These are phyloP conservation scores for Elasticomyces elasticus DNA, from an alignment of 495 filamentous ascomycete species.

Conservation along the genomic window DNA sequence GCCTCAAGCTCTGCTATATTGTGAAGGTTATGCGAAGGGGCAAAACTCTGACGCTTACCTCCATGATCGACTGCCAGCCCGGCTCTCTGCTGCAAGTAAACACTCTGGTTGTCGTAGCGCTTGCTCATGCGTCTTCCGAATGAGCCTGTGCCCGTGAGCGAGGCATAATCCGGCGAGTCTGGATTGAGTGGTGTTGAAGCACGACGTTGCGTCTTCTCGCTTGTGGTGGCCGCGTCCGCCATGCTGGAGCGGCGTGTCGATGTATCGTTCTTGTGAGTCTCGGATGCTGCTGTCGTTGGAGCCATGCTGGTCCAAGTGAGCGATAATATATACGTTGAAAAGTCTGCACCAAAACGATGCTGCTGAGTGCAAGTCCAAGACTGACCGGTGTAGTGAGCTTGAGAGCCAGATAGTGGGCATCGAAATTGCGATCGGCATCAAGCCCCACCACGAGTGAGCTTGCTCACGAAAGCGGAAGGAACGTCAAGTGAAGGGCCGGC, in stretches of 20 bases:
- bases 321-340: no score
- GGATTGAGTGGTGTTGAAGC: no score
- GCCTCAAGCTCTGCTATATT: neutral
- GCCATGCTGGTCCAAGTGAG: no score
- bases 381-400: neutral
- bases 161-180: no score
- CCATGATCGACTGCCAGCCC: no score
- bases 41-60: neutral
- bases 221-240: neutral
- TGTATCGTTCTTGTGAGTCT: neutral
- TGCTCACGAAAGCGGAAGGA: neutral
- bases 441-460: neutral
- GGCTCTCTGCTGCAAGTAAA: no score
- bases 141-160: neutral
- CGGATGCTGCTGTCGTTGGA: neutral
- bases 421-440: neutral
- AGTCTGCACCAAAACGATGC: no score
- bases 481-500: neutral
- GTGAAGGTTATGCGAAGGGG: neutral
- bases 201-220: neutral
- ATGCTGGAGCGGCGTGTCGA: neutral
- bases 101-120: no score
- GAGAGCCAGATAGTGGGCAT: neutral
- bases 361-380: no score
- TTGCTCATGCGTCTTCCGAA: constrained; percentile 2